Conservation (phyloP, 108 stramenopile species). For the Discostella pseudostelligera region DNA sequence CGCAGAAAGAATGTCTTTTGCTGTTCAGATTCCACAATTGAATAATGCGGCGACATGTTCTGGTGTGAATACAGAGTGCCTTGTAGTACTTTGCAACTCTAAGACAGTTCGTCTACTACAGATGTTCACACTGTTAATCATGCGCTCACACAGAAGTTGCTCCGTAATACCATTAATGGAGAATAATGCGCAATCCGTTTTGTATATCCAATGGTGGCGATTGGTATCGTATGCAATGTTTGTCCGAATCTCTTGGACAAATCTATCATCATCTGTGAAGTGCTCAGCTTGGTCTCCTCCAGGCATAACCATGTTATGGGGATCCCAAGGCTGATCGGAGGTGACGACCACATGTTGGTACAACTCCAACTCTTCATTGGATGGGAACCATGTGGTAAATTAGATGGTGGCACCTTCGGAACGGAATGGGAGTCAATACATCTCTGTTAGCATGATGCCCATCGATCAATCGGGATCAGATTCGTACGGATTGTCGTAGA, state of each 20-base stretch:
- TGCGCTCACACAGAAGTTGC: neutral
- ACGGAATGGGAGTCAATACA: neutral
- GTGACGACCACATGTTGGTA: neutral
- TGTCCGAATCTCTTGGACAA: neutral
- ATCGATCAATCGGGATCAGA: neutral
- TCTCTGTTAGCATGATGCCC: neutral
- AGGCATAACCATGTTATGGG: neutral
- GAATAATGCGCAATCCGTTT: neutral
- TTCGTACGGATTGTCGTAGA: slow-evolving; percentile 20
- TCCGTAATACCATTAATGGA: neutral
- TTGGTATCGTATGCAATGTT: neutral
- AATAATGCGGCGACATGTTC: slow-evolving; percentile 21
- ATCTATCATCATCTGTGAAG: neutral
- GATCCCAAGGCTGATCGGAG: neutral
- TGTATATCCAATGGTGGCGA: neutral
- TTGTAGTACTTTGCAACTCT: neutral
- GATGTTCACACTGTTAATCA: neutral
- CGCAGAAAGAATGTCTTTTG: slow-evolving; percentile 15
- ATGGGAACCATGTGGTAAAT: slow-evolving; percentile 4
- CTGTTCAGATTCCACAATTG: slow-evolving; percentile 19
- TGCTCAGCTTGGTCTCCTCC: neutral
- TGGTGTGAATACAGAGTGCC: slow-evolving; percentile 19
- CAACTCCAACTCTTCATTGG: neutral
- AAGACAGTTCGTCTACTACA: neutral
- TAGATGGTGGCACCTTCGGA: slow-evolving; percentile 9